Evolutionary conservation across 345 rosid genomes (phyloP).

Genomic region (Anacardium occidentale): DNA sequence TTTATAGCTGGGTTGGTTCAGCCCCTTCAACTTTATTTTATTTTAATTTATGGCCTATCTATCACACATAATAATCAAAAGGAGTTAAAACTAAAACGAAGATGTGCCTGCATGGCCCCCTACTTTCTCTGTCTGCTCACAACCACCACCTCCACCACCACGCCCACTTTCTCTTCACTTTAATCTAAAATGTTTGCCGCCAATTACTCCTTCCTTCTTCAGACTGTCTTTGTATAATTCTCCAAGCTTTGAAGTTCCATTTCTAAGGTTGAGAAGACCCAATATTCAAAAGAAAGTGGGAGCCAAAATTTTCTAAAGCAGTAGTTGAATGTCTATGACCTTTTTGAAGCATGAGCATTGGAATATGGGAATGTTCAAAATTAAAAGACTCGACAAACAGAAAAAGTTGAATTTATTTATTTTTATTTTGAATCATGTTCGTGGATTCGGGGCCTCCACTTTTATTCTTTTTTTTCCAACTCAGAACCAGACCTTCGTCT

Average conservation of each 20-base stretch:
- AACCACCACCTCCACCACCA: background rate
- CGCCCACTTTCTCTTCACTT: background rate
- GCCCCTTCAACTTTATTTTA: background rate
- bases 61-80: no score
- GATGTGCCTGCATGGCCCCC: background rate
- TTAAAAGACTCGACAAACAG: background rate
- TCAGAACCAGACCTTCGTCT: background rate
- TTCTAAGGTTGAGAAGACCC: background rate
- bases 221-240: no score
- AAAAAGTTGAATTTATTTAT: background rate
- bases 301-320: constrained; percentile 23
- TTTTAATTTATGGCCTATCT: no score
- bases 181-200: constrained; percentile 26
- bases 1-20: background rate
- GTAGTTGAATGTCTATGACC: constrained; percentile 37
- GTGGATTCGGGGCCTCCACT: background rate
- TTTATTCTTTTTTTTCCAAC: background rate
- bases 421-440: background rate
- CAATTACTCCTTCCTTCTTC: constrained; percentile 19
- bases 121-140: background rate
- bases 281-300: constrained; percentile 18
- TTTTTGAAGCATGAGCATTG: constrained; percentile 17
- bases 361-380: constrained; percentile 27
- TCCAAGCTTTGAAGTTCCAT: no score
- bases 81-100: no score